Evolutionary conservation across 148 eudicot species (phyloP), one percentile per base, ranked within the genome.

Genomic region (Rheum nobile): DNA sequence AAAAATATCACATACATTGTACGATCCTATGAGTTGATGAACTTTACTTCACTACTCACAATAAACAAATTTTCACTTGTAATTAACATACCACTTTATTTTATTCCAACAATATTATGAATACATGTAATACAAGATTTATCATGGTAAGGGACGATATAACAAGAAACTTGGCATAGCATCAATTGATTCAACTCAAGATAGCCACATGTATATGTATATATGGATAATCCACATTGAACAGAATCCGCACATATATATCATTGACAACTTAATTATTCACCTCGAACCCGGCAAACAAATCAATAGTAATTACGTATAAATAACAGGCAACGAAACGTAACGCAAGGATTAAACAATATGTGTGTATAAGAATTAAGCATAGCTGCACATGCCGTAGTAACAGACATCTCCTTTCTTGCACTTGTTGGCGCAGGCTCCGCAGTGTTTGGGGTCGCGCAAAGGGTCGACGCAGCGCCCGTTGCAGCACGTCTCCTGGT

Each of bases 351-450:
- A 21, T 21, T 6, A 9, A 21, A 54, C 29, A 22, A 21, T 6
- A 1, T n/a, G n/a, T n/a, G n/a, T n/a, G n/a, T n/a, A n/a, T n/a
- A n/a, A n/a, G 0, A 24, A 28, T 67, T 71, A 86, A 10, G 93
- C 90, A 67, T 89, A 89, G 84, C 74, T 89, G 61, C 93, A 89
- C 90, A 89, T 82, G 42, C 93, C 90, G 72, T 83, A 68, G 61
- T 70, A 44, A 75, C 93, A 89, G 8, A 77, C 28, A 19, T 59
- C 76, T 14, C 88, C 87, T 69, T 75, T 81, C 57, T 75, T 75
- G 83, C 95, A 90, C 79, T 72, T 84, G 19, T 77, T 90, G 42
- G 74, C 70, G 67, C 95, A 90, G 7, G 83, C 70, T 4, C 95
- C 95, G 72, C 95, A 90, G 72, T 90, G 78, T 31, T 74, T 83